These are phyloP conservation scores for Kingdonia uniflora DNA, from an alignment of 164 flowering plant species.

Conservation along the genomic window DNA sequence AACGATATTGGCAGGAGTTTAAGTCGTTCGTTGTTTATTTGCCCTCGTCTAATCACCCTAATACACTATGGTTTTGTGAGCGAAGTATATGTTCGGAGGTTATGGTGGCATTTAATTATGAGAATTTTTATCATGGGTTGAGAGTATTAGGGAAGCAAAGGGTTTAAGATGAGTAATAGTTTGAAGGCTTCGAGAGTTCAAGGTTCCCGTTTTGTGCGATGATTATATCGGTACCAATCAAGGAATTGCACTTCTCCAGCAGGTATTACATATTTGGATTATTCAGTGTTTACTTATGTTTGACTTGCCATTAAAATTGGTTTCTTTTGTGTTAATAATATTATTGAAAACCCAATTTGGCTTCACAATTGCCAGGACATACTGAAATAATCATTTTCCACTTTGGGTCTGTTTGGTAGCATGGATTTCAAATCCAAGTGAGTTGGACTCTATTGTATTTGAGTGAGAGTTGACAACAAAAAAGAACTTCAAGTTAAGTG, in stretches of 20 bases:
- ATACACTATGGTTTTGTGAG: constrained; percentile 66
- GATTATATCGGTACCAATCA: constrained; percentile 82
- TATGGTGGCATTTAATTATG: constrained; percentile 61
- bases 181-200: constrained; percentile 94
- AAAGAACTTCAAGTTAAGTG: no score
- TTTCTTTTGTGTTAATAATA: no score
- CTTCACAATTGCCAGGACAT: no score
- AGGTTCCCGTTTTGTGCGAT: constrained; percentile 87
- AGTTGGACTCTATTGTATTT: no score
- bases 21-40: constrained; percentile 83
- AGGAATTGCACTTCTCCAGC: constrained; percentile 85
- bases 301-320: no score
- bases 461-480: no score
- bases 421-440: no score
- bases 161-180: constrained; percentile 98
- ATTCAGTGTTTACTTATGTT: no score
- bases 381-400: no score
- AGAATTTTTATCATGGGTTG: constrained; percentile 94
- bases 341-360: no score
- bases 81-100: constrained; percentile 58
- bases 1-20: constrained; percentile 59
- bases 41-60: constrained; percentile 94
- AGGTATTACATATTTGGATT: constrained; percentile 57
- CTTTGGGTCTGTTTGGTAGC: no score
- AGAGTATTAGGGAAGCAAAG: constrained; percentile 83